Evolutionary conservation across 805 yeast genomes (phyloP), one percentile per base, ranked within the genome.

Genomic region (Metschnikowia drakensbergensis): DNA sequence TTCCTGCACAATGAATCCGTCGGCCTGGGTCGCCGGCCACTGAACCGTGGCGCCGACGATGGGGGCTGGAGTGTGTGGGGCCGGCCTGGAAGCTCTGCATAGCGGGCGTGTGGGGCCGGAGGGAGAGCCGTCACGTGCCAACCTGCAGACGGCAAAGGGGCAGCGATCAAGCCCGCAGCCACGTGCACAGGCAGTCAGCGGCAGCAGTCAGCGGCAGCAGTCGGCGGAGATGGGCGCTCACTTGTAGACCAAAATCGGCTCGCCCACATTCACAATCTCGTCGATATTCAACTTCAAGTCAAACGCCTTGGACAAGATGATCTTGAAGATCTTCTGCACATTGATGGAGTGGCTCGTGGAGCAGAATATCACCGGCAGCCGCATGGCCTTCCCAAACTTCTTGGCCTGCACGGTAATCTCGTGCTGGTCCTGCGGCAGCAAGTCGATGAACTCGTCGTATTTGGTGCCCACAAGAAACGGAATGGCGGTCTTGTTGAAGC

Each of bases 401-500:
- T 85, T 81, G 11, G 96, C 91, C 62, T 84, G 88, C 51, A 78
- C 80, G 5, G 96, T 88, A 45, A 92, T 79, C 60, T 88, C 94
- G 47, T 81, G 79, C 63, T 92, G 97, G 59, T 91, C 95, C 48
- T 81, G 85, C 33, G 77, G 80, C 41, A 91, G 80, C 65, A 88
- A 68, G 54, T 86, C 90, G 28, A 88, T 82, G 65, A 92, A 91
- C 53, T 83, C 70, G 63, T 92, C 99, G 66, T 87, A 92, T 63
- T 92, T 92, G 1, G 99, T 92, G 3, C 99, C 99, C 2, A 92
- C 86, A 40, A 92, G 72, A 50, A 92, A 80, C 3, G 97, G 96
- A 41, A 92, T 86, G 6, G 97, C 97, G 0, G 91, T 85, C 61
- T 84, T 82, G 67, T 92, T 92, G 62, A 88, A 84, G 0, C 96